Base-by-base conservation (phyloP, 2,329 filamentous ascomycete species). In the Monilinia aucupariae region DNA sequence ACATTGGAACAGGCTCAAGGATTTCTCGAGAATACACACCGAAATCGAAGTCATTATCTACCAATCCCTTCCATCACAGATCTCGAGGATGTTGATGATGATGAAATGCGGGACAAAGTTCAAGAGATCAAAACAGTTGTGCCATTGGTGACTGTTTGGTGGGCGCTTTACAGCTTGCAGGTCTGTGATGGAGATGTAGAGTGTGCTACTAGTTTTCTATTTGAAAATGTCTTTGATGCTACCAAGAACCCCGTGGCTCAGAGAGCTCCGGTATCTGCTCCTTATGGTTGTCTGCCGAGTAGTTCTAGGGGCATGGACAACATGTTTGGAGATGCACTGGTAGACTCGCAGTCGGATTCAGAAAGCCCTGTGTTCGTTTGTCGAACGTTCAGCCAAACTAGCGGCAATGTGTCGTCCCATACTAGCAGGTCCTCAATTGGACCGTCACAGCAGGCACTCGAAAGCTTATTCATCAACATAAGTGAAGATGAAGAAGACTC, bases 91-190 rank as follows among this genome's bases (percentile, higher is more conserved):
- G 12, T 61, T 5, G 20, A 54, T 15, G 39, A 55, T 45, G n/a
- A 13, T 47, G 10, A 1, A 15, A n/a, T 54, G 25, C 48, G 49
- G 6, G 15, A 15, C 8, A 48, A 61, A 25, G 20, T 55, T 27
- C 9, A 37, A 55, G 1, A 27, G 13, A 41, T 61, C 4, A 32
- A 8, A 4, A 55, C 27, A 6, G 4, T 54, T 13, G 15, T 17
- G 2, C 22, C 59, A 43, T 22, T 17, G 12, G 22, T 25, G 4
- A 61, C 39, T 27, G 17, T 48, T 7, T 61, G 59, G 59, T 61
- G 59, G 59, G 49, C 59, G 4, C 4, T 25, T 25, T 61, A 61
- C 17, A 30, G 49, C n/a, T 27, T 61, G 30, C 37, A 45, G 15
- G 39, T 61, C 12, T 61, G 59, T n/a, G 41, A 55, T 45, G 37